phyloP scores from a whole-genome alignment of 2,329 filamentous ascomycete species.

The Arthrinium phaeospermum region DNA sequence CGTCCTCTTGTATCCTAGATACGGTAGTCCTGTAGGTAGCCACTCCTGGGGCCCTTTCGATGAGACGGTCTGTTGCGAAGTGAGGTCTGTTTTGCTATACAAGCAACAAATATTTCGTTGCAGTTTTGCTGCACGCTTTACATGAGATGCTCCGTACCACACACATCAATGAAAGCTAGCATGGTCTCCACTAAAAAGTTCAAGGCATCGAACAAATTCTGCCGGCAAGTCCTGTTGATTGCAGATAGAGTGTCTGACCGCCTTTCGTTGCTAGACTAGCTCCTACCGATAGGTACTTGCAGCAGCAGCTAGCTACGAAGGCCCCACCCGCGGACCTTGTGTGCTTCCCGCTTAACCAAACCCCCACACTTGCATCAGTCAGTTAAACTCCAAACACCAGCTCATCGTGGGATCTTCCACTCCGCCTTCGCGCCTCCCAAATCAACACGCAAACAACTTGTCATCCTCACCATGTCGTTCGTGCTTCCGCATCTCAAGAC shows the following conservation, averaged over 20 bases:
- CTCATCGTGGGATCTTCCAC: slow-evolving; percentile 9
- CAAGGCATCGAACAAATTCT: neutral
- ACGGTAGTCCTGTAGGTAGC: neutral
- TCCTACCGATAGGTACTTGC: neutral
- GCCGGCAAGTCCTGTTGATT: neutral
- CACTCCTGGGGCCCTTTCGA: neutral
- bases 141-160: neutral
- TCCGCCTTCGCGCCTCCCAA: slow-evolving; percentile 3
- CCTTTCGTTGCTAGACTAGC: neutral
- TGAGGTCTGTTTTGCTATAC: neutral
- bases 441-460: neutral
- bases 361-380: slow-evolving; percentile 1
- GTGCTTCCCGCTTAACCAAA: neutral
- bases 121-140: neutral
- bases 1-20: neutral
- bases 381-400: slow-evolving; percentile 10
- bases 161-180: neutral
- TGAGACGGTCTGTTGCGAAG: neutral
- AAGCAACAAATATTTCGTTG: neutral
- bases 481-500: slow-evolving; percentile 89
- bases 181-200: neutral
- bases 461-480: slow-evolving; percentile 42
- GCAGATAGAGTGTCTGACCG: neutral
- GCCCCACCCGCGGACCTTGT: neutral
- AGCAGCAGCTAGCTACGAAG: neutral